phyloP scores from a whole-genome alignment of 345 rosid species.

The Pistacia vera region DNA sequence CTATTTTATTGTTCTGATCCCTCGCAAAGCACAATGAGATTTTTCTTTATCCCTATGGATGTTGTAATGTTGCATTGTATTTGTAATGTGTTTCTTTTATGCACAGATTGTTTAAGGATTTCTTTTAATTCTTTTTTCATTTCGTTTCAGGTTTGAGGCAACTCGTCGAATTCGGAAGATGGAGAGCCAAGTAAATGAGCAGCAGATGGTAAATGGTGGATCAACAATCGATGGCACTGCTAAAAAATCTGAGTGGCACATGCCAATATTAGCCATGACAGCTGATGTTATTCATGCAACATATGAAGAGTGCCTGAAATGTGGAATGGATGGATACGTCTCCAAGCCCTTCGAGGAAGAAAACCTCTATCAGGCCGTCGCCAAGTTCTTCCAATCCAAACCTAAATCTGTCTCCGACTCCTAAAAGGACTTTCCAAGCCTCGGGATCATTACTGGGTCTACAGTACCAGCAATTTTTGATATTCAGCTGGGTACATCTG shows the following conservation, averaged over 20 bases:
- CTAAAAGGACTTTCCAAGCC: neutral
- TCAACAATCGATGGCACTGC: conserved; percentile 23
- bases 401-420: conserved; percentile 49
- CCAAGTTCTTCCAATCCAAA: conserved; percentile 73
- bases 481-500: conserved; percentile 33
- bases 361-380: conserved; percentile 81
- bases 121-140: neutral
- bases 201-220: conserved; percentile 40
- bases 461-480: conserved; percentile 39
- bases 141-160: conserved; percentile 74
- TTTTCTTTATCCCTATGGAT: neutral
- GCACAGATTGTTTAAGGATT: neutral
- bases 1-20: neutral
- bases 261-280: conserved; percentile 95
- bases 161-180: conserved; percentile 74
- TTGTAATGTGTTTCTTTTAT: neutral
- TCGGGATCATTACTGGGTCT: conserved; percentile 8
- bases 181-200: conserved; percentile 72
- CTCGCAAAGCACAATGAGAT: neutral
- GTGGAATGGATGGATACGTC: conserved; percentile 98
- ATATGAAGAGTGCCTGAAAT: conserved; percentile 73
- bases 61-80: neutral
- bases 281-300: conserved; percentile 98
- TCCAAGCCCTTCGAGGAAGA: conserved; percentile 97
- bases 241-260: conserved; percentile 48